Evolutionary conservation across 345 rosid species (phyloP).

Genomic region (Alliaria petiolata): DNA sequence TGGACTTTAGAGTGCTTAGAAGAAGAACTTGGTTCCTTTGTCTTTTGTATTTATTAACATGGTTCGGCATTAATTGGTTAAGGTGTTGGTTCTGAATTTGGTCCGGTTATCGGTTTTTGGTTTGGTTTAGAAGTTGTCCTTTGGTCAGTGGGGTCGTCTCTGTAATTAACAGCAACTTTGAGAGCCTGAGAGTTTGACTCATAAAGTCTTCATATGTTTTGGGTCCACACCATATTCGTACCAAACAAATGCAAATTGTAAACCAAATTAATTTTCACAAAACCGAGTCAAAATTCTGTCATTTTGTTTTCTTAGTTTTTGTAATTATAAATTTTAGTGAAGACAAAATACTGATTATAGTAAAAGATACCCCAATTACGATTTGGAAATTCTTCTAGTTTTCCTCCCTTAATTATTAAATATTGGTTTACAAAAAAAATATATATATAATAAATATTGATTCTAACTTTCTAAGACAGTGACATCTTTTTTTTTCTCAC

Average conservation of each 20-base stretch:
- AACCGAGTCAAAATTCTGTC: neutral
- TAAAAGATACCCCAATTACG: too few relatives aligned
- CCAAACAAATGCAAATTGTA: neutral
- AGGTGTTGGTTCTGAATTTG: neutral
- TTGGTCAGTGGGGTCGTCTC: neutral
- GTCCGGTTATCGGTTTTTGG: neutral
- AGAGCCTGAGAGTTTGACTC: neutral
- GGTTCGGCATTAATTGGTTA: neutral
- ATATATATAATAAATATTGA: too few relatives aligned
- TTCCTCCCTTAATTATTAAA: too few relatives aligned
- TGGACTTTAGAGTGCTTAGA: too few relatives aligned
- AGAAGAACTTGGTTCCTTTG: neutral
- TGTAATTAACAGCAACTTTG: neutral
- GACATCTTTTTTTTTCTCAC: too few relatives aligned
- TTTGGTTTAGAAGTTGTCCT: neutral
- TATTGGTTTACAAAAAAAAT: too few relatives aligned
- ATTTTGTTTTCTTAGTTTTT: too few relatives aligned
- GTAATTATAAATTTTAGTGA: neutral
- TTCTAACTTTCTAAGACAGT: too few relatives aligned
- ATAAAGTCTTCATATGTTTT: neutral
- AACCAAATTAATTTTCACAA: neutral
- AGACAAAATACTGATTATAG: too few relatives aligned
- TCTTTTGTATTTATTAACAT: conserved; percentile 1
- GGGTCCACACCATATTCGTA: too few relatives aligned
- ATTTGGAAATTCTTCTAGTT: too few relatives aligned